A percentile compares a stretch with the other conserved stretches of the same genome.
Conservation (phyloP, 768 basidiomycete genomes). For the Coprinopsis cinerea region DNA sequence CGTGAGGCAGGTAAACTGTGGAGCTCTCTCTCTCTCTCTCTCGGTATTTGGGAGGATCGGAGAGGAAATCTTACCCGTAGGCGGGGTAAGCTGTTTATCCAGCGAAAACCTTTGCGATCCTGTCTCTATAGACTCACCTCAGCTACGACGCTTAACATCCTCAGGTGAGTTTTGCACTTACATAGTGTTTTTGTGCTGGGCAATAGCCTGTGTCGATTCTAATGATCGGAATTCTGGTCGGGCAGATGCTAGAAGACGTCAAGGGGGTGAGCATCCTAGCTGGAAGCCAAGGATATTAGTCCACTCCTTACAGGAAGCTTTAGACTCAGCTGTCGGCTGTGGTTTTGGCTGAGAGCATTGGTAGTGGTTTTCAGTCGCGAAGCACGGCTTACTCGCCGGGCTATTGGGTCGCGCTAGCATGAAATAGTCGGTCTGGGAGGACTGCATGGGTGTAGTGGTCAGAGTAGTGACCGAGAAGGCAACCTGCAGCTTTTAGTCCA, state of each 20-base stretch:
- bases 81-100: background rate
- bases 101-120: constrained; percentile 9
- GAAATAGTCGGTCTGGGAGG: constrained; percentile 1
- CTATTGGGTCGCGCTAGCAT: background rate
- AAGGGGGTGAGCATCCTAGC: background rate
- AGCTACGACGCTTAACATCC: background rate
- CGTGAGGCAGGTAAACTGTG: too few species aligned
- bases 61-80: too few species aligned
- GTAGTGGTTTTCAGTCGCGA: too few species aligned
- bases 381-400: background rate
- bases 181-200: constrained; percentile 8
- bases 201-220: constrained; percentile 6
- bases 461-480: background rate
- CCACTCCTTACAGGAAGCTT: background rate
- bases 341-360: too few species aligned
- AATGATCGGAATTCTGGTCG: constrained; percentile 6
- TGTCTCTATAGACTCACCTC: background rate
- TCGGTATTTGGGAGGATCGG: too few species aligned
- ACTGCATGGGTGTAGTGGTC: background rate
- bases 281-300: background rate
- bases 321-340: background rate
- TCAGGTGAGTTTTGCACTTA: background rate
- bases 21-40: too few species aligned
- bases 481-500: background rate
- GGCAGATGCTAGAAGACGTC: background rate